A percentile compares a stretch with the other conserved stretches of the same genome.
These are phyloP conservation scores for Fusarium foetens DNA, from an alignment of 2,329 filamentous ascomycete genomes.

Conservation along the genomic window DNA sequence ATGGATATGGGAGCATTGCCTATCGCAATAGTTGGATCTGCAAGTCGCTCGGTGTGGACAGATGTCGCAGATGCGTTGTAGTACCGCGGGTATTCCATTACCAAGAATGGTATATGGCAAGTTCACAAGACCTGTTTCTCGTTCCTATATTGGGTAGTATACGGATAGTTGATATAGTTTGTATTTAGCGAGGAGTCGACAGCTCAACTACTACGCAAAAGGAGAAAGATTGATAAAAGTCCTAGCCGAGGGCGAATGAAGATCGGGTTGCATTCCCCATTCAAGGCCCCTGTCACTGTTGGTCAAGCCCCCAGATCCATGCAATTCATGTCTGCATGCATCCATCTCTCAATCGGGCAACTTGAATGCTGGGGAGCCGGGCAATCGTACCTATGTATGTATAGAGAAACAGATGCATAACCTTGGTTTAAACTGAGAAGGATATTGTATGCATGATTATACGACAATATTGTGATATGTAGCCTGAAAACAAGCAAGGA, in stretches of 20 bases:
- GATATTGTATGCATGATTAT: slow-evolving; percentile 7
- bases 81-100: slow-evolving; percentile 10
- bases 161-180: background rate
- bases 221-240: slow-evolving; percentile 2
- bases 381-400: background rate
- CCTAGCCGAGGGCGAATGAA: background rate
- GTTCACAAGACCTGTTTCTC: background rate
- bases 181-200: background rate
- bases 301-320: slow-evolving; percentile 16
- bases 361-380: background rate
- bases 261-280: background rate
- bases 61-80: slow-evolving; percentile 23
- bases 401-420: background rate
- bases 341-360: slow-evolving; percentile 33
- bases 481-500: background rate
- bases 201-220: background rate
- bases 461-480: background rate
- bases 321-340: slow-evolving; percentile 27
- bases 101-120: slow-evolving; percentile 3
- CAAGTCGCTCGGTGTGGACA: slow-evolving; percentile 31
- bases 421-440: background rate
- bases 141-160: background rate
- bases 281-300: background rate
- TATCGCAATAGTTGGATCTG: slow-evolving; percentile 15
- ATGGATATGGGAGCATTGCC: slow-evolving; percentile 17